phyloP scores from a whole-genome alignment of 169 alveolate species.

The Babesia bovis region DNA sequence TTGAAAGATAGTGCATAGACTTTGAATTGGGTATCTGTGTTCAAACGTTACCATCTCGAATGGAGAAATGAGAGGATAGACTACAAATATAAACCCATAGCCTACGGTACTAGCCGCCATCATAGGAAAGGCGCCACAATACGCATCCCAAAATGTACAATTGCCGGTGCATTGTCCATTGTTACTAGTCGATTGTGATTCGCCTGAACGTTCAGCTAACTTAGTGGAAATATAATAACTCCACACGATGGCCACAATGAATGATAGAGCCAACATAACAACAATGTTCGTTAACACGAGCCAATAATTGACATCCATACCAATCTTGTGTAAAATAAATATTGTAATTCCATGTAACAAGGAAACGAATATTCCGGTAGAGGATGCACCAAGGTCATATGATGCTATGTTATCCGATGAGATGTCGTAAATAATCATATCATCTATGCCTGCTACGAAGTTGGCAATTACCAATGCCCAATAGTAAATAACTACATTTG shows the following conservation, averaged over 20 bases:
- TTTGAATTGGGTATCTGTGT: slow-evolving; percentile 21
- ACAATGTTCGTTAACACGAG: neutral
- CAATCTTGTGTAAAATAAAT: neutral
- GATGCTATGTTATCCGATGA: slow-evolving; percentile 3
- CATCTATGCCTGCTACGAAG: slow-evolving; percentile 24
- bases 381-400: slow-evolving; percentile 16
- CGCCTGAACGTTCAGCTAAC: neutral
- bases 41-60: slow-evolving; percentile 27
- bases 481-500: slow-evolving; percentile 3
- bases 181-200: neutral
- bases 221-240: neutral
- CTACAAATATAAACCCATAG: slow-evolving; percentile 19
- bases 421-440: slow-evolving; percentile 9
- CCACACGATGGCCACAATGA: slow-evolving; percentile 6
- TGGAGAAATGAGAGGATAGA: slow-evolving; percentile 34
- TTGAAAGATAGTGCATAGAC: slow-evolving; percentile 4
- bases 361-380: slow-evolving; percentile 2
- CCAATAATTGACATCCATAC: slow-evolving; percentile 21
- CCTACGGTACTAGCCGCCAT: slow-evolving; percentile 3
- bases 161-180: neutral
- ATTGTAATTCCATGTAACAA: slow-evolving; percentile 3
- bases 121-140: slow-evolving; percentile 12
- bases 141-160: neutral
- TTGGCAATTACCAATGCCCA: slow-evolving; percentile 19
- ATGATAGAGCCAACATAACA: neutral